Evolutionary conservation across 257 asterid genomes (phyloP).

Genomic region (Solanum ahanhuiri): DNA sequence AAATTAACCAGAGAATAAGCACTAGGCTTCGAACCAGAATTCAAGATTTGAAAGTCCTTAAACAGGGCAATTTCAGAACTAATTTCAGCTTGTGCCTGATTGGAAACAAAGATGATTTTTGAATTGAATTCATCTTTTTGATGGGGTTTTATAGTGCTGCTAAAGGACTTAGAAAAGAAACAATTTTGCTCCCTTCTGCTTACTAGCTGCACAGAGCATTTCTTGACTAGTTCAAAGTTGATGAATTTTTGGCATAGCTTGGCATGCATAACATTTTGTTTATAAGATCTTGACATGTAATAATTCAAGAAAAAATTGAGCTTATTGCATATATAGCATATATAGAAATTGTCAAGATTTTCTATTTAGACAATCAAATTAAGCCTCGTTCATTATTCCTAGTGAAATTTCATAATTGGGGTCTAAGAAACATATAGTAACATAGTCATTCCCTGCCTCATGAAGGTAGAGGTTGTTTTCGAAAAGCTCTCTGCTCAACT

Average conservation of each 20-base stretch:
- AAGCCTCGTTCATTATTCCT: too few species aligned
- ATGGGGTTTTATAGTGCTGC: background rate
- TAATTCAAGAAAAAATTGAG: background rate
- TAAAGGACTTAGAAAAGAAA: background rate
- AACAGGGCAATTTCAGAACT: conserved; percentile 11
- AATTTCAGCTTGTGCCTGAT: background rate
- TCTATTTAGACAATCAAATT: too few species aligned
- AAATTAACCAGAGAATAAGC: conserved; percentile 34
- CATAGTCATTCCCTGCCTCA: too few species aligned
- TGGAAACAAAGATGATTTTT: background rate
- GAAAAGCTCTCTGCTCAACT: rapidly evolving
- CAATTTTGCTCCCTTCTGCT: background rate
- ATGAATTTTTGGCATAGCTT: background rate
- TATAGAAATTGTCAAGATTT: too few species aligned
- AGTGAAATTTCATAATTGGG: too few species aligned
- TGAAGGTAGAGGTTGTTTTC: too few species aligned
- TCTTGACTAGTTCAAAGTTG: background rate
- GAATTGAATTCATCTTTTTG: conserved; percentile 5
- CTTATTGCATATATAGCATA: background rate
- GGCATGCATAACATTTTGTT: background rate
- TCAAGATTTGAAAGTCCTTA: conserved; percentile 19
- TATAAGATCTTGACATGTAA: background rate
- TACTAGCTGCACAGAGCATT: background rate
- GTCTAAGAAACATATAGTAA: too few species aligned
- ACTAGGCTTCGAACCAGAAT: conserved; percentile 30